Evolutionary conservation across 2,329 filamentous ascomycete genomes (phyloP), one percentile per base, ranked within the genome.

Genomic region (Fusarium avenaceum): DNA sequence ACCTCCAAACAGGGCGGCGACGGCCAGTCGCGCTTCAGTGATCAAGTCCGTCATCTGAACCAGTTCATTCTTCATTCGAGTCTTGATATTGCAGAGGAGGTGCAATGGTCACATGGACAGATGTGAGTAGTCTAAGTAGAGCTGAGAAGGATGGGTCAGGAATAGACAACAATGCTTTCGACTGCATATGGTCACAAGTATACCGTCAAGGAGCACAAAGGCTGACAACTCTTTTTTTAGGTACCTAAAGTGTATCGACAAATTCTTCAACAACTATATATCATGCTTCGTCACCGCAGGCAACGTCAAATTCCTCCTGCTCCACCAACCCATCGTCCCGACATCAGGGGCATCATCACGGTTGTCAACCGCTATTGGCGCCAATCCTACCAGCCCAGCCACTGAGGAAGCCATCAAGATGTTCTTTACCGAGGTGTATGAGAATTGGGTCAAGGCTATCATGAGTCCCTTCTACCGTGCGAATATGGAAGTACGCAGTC

Each of bases 31-130:
- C 92, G 92, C 76, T 98, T 97, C 84, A 89, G 87, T 60, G 92
- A 97, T 70, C 90, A 96, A 75, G 92, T 95, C 55, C 90, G 93
- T 67, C 93, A 97, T 79, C 91, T 97, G 85, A 97, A 97, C 82
- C 96, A 97, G 80, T 98, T 99, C 83, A 93, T 98, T 77, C 89
- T 97, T 32, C 95, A 99, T 82, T 94, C 93, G 72, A 92, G 92
- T 70, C 84, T 99, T 58, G 96, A 99, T 79, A 93, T 98, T 45
- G 92, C 97, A 51, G 96, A 99, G 82, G 96, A 99, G 80, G 89
- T 95, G 30, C 96, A 98, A 82, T 99, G 96, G 95, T 91, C 89
- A 8, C 92, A 85, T 65, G 92, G 92, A 6, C 90, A 92, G 72
- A 91, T 97, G 93, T 96, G 82, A 68, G 84, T 77, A 20, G 9